Evolutionary conservation across 371 early-diverging fungal species (phyloP).

Genomic region (Basidiobolus heterosporus): DNA sequence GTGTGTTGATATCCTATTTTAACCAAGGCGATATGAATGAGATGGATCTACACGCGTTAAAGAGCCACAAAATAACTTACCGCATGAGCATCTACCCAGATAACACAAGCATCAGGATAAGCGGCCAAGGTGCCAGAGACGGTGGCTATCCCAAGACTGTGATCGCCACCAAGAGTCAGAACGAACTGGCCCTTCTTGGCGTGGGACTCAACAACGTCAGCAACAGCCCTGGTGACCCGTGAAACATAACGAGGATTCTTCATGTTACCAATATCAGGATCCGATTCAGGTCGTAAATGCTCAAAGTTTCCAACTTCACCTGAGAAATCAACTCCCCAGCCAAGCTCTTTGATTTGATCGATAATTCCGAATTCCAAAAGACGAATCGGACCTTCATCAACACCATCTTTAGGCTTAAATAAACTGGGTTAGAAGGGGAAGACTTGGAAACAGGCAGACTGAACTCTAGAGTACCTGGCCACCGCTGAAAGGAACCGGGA

Average conservation of each 20-base stretch:
- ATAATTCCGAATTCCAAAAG: constrained; percentile 70
- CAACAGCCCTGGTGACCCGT: constrained; percentile 49
- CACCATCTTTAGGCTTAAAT: constrained; percentile 62
- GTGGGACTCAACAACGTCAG: constrained; percentile 40
- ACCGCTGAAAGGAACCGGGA: constrained; percentile 3
- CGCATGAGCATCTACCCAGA: constrained; percentile 95
- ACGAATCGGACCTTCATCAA: constrained; percentile 73
- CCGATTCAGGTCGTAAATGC: constrained; percentile 33
- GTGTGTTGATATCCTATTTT: constrained; percentile 82
- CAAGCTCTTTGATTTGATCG: constrained; percentile 67
- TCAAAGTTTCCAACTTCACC: constrained; percentile 37
- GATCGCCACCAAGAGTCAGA: constrained; percentile 90
- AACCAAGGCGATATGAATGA: not conserved
- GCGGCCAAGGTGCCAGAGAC: constrained; percentile 65
- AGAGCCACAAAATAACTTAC: constrained; percentile 45
- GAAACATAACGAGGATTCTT: constrained; percentile 78
- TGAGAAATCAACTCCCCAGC: constrained; percentile 58
- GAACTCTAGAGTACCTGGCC: constrained; percentile 4
- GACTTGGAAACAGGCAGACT: not conserved
- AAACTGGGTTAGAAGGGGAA: not conserved
- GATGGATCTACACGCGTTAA: too few species aligned
- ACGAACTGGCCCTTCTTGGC: constrained; percentile 57
- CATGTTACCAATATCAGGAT: constrained; percentile 54
- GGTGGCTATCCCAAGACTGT: constrained; percentile 83
- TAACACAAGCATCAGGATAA: constrained; percentile 70